Percentiles rank a stretch among this genome's conserved stretches.
These are phyloP conservation scores for Pseudogymnoascus sp. DNA, from an alignment of 2,329 filamentous ascomycete genomes.

Conservation along the genomic window DNA sequence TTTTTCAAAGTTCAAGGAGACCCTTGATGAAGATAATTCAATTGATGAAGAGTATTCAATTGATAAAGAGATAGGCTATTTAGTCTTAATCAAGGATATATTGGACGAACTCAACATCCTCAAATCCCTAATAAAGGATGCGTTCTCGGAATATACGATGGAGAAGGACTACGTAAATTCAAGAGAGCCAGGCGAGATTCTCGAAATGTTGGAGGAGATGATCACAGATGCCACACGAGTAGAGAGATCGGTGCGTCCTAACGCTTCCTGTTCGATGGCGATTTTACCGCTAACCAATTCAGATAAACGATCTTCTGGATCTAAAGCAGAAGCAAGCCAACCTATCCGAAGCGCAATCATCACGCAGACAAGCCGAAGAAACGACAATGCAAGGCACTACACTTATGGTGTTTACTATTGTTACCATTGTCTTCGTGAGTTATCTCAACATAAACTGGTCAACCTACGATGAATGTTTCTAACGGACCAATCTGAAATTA, in stretches of 20 bases:
- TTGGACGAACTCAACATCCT: slow-evolving; percentile 15
- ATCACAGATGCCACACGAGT: slow-evolving; percentile 14
- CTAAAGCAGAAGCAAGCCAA: slow-evolving; percentile 41
- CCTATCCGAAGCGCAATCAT: slow-evolving; percentile 36
- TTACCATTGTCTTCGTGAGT: slow-evolving; percentile 40
- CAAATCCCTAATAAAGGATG: slow-evolving; percentile 1
- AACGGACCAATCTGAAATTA: background rate
- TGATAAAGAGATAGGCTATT: background rate
- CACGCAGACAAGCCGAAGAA: slow-evolving; percentile 31
- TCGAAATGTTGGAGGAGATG: slow-evolving; percentile 9
- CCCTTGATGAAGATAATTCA: background rate
- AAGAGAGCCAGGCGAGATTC: slow-evolving; percentile 9
- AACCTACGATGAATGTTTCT: background rate
- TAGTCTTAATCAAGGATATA: slow-evolving; percentile 16
- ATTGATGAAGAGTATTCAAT: background rate
- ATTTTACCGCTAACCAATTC: background rate
- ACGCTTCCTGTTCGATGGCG: background rate
- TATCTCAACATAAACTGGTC: too few relatives aligned
- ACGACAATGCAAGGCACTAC: slow-evolving; percentile 26
- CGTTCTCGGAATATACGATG: slow-evolving; percentile 5
- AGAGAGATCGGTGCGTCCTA: background rate
- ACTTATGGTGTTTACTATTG: slow-evolving; percentile 40
- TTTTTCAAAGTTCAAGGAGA: background rate
- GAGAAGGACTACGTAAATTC: slow-evolving; percentile 7
- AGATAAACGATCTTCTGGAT: slow-evolving; percentile 30